Evolutionary conservation across 179 eudicot genomes (phyloP).

Genomic region (Sideroxylon spinosum): DNA sequence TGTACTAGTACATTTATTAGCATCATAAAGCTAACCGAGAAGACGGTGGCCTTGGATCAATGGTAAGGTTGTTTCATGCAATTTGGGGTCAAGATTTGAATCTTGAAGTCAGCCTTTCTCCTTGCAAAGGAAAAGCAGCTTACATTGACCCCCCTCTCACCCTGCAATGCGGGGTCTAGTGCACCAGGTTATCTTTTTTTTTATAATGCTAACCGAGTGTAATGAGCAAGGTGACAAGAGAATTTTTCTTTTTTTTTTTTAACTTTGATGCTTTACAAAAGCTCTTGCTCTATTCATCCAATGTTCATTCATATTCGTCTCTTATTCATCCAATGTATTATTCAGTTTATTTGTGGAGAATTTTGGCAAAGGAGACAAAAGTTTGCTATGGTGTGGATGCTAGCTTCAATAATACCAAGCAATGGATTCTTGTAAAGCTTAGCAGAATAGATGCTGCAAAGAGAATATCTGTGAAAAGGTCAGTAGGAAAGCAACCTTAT

Average conservation of each 20-base stretch:
- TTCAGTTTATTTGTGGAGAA: conserved; percentile 9
- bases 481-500: conserved; percentile 17
- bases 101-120: no score
- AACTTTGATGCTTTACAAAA: neutral
- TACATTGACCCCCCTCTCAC: no score
- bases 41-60: no score
- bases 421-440: conserved; percentile 38
- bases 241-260: neutral
- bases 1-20: no score
- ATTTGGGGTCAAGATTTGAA: no score
- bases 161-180: no score
- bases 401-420: conserved; percentile 37
- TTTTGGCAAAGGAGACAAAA: conserved; percentile 18
- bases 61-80: no score
- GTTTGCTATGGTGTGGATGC: conserved; percentile 14
- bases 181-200: neutral
- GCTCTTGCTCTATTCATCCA: neutral
- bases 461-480: conserved; percentile 16
- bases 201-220: neutral
- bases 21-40: no score
- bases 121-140: no score
- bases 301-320: no score
- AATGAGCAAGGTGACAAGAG: neutral
- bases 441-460: conserved; percentile 22
- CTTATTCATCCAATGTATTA: neutral